phyloP scores from a whole-genome alignment of 331 rosid genomes.

The Dryas integrifolia region DNA sequence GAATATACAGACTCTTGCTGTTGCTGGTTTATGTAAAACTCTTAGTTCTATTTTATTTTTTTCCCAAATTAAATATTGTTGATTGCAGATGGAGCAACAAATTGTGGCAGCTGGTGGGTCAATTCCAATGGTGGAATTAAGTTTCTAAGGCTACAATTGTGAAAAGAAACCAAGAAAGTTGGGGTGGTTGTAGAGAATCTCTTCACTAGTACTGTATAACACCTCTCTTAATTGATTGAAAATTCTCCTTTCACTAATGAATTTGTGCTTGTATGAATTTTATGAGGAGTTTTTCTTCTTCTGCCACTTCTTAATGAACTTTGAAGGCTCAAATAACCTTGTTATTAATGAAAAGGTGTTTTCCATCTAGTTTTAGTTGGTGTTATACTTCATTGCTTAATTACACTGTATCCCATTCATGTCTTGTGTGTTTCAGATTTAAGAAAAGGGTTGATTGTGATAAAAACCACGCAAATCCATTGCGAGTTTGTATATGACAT shows the following conservation, averaged over 20 bases:
- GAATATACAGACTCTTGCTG: background rate
- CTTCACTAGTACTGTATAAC: constrained; percentile 19
- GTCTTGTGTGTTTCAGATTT: background rate
- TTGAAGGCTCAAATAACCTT: background rate
- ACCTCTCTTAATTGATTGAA: constrained; percentile 28
- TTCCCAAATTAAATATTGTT: constrained; percentile 7
- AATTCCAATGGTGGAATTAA: constrained; percentile 58
- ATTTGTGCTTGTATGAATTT: constrained; percentile 44
- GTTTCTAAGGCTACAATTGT: constrained; percentile 38
- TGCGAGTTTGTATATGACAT: background rate
- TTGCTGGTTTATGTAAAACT: background rate
- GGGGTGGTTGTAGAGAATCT: constrained; percentile 44
- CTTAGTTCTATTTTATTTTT: background rate
- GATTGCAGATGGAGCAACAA: constrained; percentile 85
- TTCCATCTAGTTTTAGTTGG: background rate
- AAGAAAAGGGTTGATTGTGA: background rate
- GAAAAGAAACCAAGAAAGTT: constrained; percentile 15
- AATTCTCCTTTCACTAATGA: constrained; percentile 8
- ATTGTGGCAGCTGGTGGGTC: constrained; percentile 94
- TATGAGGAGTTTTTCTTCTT: constrained; percentile 28
- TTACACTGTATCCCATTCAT: background rate
- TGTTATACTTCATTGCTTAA: background rate
- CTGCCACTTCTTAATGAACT: constrained; percentile 28
- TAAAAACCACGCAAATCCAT: background rate
- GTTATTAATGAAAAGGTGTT: background rate